Evolutionary conservation across 1,284 basidiomycete genomes (phyloP).

Genomic region (Irpex lacteus): DNA sequence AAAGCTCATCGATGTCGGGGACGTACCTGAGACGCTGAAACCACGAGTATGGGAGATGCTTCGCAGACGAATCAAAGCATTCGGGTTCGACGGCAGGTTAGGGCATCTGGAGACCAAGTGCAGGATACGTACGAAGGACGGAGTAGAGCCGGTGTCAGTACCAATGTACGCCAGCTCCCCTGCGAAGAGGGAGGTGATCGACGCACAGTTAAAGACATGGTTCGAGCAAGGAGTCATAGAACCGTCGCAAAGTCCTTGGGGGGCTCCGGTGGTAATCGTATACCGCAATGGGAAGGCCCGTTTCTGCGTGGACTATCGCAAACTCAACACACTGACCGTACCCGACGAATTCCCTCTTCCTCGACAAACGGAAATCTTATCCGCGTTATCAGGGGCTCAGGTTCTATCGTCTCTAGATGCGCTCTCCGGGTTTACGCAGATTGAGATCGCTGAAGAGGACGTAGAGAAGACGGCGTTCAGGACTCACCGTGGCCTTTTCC

Average conservation of each 20-base stretch:
- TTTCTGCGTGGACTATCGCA: too few species aligned
- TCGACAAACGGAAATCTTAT: too few species aligned
- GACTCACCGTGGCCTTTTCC: too few species aligned
- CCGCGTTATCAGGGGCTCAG: too few species aligned
- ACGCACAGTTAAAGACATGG: constrained; percentile 30
- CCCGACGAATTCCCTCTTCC: too few species aligned
- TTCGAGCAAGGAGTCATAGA: constrained; percentile 30
- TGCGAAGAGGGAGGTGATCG: constrained; percentile 30
- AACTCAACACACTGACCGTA: too few species aligned
- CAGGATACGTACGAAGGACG: constrained; percentile 1
- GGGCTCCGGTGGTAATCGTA: constrained; percentile 31
- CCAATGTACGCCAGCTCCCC: constrained; percentile 29
- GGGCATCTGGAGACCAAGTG: not conserved
- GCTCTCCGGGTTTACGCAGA: too few species aligned
- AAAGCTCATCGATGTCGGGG: constrained; percentile 7
- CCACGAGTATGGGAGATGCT: not conserved
- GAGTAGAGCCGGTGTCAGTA: constrained; percentile 18
- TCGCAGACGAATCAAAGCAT: not conserved
- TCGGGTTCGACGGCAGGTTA: not conserved
- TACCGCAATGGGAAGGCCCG: constrained; percentile 34
- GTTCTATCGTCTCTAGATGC: too few species aligned
- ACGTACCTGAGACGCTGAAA: not conserved
- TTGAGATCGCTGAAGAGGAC: too few species aligned
- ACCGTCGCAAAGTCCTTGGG: constrained; percentile 33
- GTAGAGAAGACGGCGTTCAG: too few species aligned